Evolutionary conservation across 176 grass and related monocot species (phyloP), one percentile per base, ranked within the genome.

Genomic region (Cenchrus americanus): DNA sequence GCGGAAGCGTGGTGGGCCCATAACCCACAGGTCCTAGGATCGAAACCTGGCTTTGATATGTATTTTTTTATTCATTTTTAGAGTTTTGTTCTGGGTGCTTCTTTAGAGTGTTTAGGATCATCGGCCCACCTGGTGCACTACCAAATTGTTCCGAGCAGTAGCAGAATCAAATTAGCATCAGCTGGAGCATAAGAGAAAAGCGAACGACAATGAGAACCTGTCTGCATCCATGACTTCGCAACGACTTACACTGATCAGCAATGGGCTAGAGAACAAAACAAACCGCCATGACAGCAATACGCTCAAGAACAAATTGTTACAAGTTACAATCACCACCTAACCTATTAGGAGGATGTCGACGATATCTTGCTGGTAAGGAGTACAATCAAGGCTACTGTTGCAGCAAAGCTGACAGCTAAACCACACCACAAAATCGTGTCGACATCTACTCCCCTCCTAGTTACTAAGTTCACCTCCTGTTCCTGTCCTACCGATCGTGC

Each of bases 1-100:
- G 93, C 85, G 83, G 89, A 96, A 95, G 90, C 92, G 90, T 97
- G 88, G 88, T 97, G 92, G 90, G 87, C 94, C 92, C 92, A 94
- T 97, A 97, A 94, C 95, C 88, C 91, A 93, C 89, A 98, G 91
- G 89, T 92, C 93, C 72, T 85, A 91, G 89, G 87, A 93, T 95
- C 79, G 89, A 93, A 93, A 93, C 95, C 88, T 93, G 82, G 90
- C 91, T 94, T 70, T 94, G 89, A 90, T 91, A 94, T n/a, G 0
- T 5, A 30, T 7, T 10, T 0, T 22, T 59, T 59, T 59, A n/a
- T 7, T 3, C 2, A 10, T 9, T 58, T 58, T 58, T 3, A 37
- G 4, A 37, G 10, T 3, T n/a, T 60, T 60, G 5, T 52, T 52
- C 17, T 52, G 3, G 4, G 2, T 15, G 13, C 50, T 14, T 52